These are phyloP conservation scores for Trichoderma simmonsii DNA, from an alignment of 2,329 filamentous ascomycete species.

Conservation along the genomic window DNA sequence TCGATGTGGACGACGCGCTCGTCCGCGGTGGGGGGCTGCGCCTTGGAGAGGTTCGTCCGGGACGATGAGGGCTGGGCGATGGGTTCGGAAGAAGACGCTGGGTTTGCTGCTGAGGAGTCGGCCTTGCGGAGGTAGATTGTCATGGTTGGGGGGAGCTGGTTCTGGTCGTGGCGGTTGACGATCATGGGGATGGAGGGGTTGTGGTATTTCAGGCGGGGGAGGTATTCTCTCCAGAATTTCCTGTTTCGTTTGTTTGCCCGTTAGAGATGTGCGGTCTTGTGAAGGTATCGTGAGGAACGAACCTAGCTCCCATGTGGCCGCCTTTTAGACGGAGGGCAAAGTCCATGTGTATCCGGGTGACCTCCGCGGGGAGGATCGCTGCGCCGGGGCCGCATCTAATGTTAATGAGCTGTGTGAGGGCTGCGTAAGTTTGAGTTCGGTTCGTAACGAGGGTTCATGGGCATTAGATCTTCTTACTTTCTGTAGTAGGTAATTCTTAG, in stretches of 20 bases:
- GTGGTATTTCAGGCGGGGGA: constrained; percentile 89
- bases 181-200: constrained; percentile 85
- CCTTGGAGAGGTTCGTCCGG: constrained; percentile 44
- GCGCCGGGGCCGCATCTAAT: constrained; percentile 82
- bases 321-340: constrained; percentile 61
- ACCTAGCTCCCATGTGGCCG: constrained; percentile 74
- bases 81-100: constrained; percentile 26
- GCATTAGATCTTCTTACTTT: constrained; percentile 37
- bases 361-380: constrained; percentile 71
- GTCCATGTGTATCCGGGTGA: constrained; percentile 72
- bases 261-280: background rate
- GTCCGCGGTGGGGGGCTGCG: constrained; percentile 45
- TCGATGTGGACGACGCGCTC: constrained; percentile 55
- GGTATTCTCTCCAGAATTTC: constrained; percentile 82
- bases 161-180: constrained; percentile 64
- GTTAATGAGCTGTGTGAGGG: constrained; percentile 59
- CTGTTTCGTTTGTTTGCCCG: constrained; percentile 42
- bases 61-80: constrained; percentile 46
- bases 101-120: constrained; percentile 24
- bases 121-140: constrained; percentile 60
- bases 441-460: constrained; percentile 19
- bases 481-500: constrained; percentile 28
- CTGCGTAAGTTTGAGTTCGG: constrained; percentile 26
- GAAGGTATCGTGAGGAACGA: constrained; percentile 27
- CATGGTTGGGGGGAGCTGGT: constrained; percentile 56